A percentile compares a stretch with the other conserved stretches of the same genome.
Evolutionary conservation across 768 basidiomycete species (phyloP).

Genomic region (Guyanaporus albipodus): DNA sequence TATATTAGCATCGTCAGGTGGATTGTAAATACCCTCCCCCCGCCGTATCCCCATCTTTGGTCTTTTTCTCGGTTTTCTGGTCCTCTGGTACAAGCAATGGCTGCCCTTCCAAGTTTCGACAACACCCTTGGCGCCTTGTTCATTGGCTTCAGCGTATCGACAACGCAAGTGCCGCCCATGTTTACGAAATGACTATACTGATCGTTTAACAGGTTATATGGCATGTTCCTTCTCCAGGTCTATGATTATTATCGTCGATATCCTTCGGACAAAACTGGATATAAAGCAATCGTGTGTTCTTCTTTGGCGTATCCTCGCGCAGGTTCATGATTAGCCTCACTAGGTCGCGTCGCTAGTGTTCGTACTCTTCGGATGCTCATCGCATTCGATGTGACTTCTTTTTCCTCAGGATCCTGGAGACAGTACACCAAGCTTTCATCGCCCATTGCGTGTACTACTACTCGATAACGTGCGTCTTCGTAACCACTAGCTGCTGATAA

Average conservation of each 20-base stretch:
- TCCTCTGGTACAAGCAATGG: conserved; percentile 14
- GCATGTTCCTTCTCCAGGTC: conserved; percentile 50
- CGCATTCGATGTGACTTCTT: background rate
- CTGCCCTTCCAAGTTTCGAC: conserved; percentile 24
- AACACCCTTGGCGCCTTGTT: conserved; percentile 60
- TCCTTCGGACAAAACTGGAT: conserved; percentile 46
- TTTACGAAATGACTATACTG: conserved; percentile 6
- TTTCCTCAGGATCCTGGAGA: conserved; percentile 41
- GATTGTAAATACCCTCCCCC: background rate
- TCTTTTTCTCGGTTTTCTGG: background rate
- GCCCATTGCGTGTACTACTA: conserved; percentile 54
- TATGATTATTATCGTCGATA: conserved; percentile 54
- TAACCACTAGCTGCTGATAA: background rate
- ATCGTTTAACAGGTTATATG: conserved; percentile 41
- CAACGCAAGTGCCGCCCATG: conserved; percentile 21
- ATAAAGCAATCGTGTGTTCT: conserved; percentile 49
- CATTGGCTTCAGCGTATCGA: conserved; percentile 54
- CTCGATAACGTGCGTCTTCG: conserved; percentile 43
- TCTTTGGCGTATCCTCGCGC: background rate
- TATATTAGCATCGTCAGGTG: conserved; percentile 7
- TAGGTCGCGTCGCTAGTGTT: conserved; percentile 36
- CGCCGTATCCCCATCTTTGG: background rate
- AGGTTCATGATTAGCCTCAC: background rate
- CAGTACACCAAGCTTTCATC: conserved; percentile 48
- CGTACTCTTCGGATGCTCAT: background rate